These are phyloP conservation scores for Scalesia atractyloides DNA, from an alignment of 129 eudicot genomes.

Conservation along the genomic window DNA sequence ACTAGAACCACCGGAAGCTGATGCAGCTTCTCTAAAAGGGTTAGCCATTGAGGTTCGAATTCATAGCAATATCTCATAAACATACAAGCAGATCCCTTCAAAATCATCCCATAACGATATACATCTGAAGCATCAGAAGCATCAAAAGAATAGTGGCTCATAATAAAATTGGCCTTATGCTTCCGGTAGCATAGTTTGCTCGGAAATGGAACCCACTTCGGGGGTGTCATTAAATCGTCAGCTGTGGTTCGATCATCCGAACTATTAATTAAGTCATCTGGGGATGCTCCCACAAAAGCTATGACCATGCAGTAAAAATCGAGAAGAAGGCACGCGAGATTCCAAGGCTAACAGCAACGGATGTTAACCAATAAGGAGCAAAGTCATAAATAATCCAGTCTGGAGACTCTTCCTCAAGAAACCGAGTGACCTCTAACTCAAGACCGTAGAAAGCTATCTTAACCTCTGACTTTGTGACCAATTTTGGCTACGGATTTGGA, in stretches of 20 bases:
- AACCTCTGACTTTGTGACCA: slow-evolving; percentile 48
- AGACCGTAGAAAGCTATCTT: too few species aligned
- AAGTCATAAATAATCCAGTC: slow-evolving; percentile 59
- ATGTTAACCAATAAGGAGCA: slow-evolving; percentile 44
- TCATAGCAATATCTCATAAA: slow-evolving; percentile 35
- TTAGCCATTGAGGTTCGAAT: slow-evolving; percentile 43
- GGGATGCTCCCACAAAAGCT: slow-evolving; percentile 12
- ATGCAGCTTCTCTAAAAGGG: slow-evolving; percentile 19
- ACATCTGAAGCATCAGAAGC: slow-evolving; percentile 36
- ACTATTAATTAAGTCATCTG: slow-evolving; percentile 25
- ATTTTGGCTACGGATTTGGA: slow-evolving; percentile 42
- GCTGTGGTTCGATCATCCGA: slow-evolving; percentile 21
- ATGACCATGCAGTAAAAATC: slow-evolving; percentile 28
- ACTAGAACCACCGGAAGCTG: slow-evolving; percentile 43
- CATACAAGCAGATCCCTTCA: slow-evolving; percentile 21
- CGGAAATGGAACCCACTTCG: slow-evolving; percentile 44
- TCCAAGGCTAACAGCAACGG: slow-evolving; percentile 28
- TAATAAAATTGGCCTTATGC: slow-evolving; percentile 28
- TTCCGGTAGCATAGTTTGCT: slow-evolving; percentile 30
- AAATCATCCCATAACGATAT: slow-evolving; percentile 15
- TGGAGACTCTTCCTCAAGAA: slow-evolving; percentile 30
- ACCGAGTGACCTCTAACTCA: slow-evolving; percentile 27
- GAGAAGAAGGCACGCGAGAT: slow-evolving; percentile 30
- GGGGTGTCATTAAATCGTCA: slow-evolving; percentile 32
- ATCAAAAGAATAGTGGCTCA: background rate